These are phyloP conservation scores for Vanrija sp. DNA, from an alignment of 1,284 basidiomycete species.

Conservation along the genomic window DNA sequence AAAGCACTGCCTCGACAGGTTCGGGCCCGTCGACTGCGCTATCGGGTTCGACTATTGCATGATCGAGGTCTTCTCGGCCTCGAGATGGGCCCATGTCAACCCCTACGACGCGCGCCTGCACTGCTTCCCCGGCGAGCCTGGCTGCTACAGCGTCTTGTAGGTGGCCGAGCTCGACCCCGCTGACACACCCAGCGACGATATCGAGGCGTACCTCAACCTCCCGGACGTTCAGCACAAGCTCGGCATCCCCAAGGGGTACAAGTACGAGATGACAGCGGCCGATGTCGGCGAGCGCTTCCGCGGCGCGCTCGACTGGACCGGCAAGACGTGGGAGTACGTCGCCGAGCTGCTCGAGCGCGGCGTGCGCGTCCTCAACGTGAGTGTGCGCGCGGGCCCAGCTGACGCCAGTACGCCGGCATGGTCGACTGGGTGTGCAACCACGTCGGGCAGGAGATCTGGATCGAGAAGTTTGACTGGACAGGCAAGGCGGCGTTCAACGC, in stretches of 20 bases:
- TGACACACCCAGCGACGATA: constrained; percentile 25
- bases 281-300: constrained; percentile 47
- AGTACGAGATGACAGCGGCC: constrained; percentile 54
- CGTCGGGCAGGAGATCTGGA: constrained; percentile 67
- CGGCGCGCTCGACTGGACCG: constrained; percentile 30
- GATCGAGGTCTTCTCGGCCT: too few relatives aligned
- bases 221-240: constrained; percentile 56
- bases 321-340: constrained; percentile 56
- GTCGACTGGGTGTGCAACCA: constrained; percentile 70
- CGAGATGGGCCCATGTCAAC: too few relatives aligned
- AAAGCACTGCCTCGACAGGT: constrained; percentile 36
- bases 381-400: constrained; percentile 4
- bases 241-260: constrained; percentile 58
- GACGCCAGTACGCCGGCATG: constrained; percentile 48
- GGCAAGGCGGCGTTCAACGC: constrained; percentile 56
- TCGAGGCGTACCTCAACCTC: constrained; percentile 56
- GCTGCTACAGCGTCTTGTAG: too few relatives aligned
- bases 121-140: too few relatives aligned
- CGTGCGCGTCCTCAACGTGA: constrained; percentile 60
- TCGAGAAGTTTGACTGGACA: constrained; percentile 60
- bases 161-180: too few relatives aligned
- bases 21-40: constrained; percentile 59
- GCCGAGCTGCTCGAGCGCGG: constrained; percentile 69
- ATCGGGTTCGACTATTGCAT: constrained; percentile 48
- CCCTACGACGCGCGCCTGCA: too few relatives aligned